phyloP scores from a whole-genome alignment of 305 asterid species.

The Ajuga reptans region DNA sequence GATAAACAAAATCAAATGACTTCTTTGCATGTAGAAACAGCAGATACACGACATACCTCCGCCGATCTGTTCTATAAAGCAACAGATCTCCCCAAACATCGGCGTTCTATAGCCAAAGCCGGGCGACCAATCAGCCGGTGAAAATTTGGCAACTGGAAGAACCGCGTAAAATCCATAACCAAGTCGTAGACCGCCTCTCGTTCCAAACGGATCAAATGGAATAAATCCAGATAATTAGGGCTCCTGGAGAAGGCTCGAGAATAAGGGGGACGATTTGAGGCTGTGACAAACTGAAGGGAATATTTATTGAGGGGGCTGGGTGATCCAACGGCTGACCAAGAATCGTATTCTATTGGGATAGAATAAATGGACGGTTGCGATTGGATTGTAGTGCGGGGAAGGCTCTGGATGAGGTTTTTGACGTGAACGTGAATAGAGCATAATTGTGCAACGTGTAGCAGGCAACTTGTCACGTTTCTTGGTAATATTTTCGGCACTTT shows the following conservation, averaged over 20 bases:
- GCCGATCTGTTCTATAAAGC: neutral
- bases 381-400: constrained; percentile 22
- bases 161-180: constrained; percentile 24
- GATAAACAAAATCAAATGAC: neutral
- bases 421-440: constrained; percentile 14
- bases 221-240: neutral
- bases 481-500: neutral
- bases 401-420: constrained; percentile 30
- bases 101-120: neutral
- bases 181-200: constrained; percentile 31
- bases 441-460: constrained; percentile 3
- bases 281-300: neutral
- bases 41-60: constrained; percentile 1
- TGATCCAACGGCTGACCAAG: constrained; percentile 29
- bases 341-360: constrained; percentile 5
- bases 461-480: neutral
- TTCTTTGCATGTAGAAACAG: neutral
- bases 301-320: constrained; percentile 17
- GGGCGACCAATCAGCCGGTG: neutral
- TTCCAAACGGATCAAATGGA: neutral
- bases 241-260: neutral
- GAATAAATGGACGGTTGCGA: constrained; percentile 26
- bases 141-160: neutral
- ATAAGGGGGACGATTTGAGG: neutral
- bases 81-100: constrained; percentile 9